A percentile compares a stretch with the other conserved stretches of the same genome.
Conservation (phyloP, 2,329 filamentous ascomycete species). For the Alternaria gansuensis region DNA sequence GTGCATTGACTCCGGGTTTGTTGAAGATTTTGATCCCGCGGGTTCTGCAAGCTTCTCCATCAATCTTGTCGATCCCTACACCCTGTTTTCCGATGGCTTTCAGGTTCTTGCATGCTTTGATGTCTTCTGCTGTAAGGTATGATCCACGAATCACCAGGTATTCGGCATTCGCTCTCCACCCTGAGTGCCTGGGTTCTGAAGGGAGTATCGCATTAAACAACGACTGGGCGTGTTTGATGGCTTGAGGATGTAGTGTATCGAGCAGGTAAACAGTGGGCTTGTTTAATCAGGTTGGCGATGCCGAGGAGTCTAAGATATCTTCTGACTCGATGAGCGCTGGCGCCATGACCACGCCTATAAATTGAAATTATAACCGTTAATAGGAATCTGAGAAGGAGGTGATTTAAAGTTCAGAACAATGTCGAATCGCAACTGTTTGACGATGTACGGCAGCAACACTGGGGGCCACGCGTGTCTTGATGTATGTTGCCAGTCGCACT, state of each 20-base stretch:
- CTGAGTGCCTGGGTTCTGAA: conserved; percentile 44
- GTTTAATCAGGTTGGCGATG: not conserved
- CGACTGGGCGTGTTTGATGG: conserved; percentile 48
- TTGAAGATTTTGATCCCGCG: conserved; percentile 58
- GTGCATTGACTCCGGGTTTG: conserved; percentile 59
- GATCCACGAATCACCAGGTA: conserved; percentile 55
- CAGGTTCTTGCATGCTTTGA: conserved; percentile 51
- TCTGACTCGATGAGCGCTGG: not conserved
- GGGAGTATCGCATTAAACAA: conserved; percentile 55
- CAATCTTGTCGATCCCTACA: conserved; percentile 58
- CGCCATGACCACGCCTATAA: not conserved
- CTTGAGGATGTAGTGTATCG: conserved; percentile 53
- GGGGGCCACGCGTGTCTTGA: not conserved
- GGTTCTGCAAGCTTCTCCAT: conserved; percentile 52
- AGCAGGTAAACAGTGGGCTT: conserved; percentile 56
- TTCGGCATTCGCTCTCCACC: conserved; percentile 56
- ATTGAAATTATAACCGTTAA: not conserved
- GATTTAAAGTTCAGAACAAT: not conserved
- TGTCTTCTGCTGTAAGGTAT: conserved; percentile 52
- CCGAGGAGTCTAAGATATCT: not conserved
- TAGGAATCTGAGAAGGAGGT: not conserved
- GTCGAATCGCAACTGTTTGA: not conserved
- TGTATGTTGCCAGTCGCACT: not conserved
- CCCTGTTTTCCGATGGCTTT: conserved; percentile 60
- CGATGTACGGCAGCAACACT: not conserved